Conservation (phyloP, 1,284 basidiomycete species). For the Sanghuangporus weigelae region DNA sequence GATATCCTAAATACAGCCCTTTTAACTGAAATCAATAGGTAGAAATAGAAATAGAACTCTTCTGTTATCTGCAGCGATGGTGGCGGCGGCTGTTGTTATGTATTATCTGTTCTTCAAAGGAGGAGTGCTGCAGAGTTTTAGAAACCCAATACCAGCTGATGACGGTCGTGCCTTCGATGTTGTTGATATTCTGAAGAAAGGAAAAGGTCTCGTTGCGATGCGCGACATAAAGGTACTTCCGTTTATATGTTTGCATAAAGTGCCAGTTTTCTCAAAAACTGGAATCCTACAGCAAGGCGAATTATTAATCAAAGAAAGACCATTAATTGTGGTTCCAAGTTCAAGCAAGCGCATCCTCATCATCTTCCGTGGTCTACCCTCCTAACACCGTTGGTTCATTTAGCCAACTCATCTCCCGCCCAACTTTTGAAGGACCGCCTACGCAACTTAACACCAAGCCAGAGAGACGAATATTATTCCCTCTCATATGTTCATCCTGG, state of each 20-base stretch:
- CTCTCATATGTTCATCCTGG: slow-evolving; percentile 52
- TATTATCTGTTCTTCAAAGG: background rate
- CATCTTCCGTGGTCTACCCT: background rate
- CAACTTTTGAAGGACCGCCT: slow-evolving; percentile 36
- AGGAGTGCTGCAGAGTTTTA: background rate
- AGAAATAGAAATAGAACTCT: no score
- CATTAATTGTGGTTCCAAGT: slow-evolving; percentile 46
- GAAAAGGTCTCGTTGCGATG: slow-evolving; percentile 36
- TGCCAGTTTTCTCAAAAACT: no score
- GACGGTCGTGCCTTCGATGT: slow-evolving; percentile 25
- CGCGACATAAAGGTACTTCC: slow-evolving; percentile 32
- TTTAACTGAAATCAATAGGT: no score
- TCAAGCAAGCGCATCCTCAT: slow-evolving; percentile 32
- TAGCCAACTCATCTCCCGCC: slow-evolving; percentile 41
- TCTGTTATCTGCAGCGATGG: background rate
- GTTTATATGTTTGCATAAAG: background rate
- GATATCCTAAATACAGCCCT: no score
- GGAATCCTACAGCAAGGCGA: slow-evolving; percentile 44
- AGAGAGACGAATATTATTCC: slow-evolving; percentile 41
- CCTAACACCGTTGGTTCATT: background rate
- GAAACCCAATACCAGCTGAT: background rate
- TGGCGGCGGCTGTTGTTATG: background rate
- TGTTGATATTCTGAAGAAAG: slow-evolving; percentile 33
- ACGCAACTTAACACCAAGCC: slow-evolving; percentile 26
- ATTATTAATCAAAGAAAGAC: slow-evolving; percentile 46